Percentiles rank a stretch among this genome's conserved stretches.
phyloP scores from a whole-genome alignment of 2,329 filamentous ascomycete species.

The Aureobasidium sp. region DNA sequence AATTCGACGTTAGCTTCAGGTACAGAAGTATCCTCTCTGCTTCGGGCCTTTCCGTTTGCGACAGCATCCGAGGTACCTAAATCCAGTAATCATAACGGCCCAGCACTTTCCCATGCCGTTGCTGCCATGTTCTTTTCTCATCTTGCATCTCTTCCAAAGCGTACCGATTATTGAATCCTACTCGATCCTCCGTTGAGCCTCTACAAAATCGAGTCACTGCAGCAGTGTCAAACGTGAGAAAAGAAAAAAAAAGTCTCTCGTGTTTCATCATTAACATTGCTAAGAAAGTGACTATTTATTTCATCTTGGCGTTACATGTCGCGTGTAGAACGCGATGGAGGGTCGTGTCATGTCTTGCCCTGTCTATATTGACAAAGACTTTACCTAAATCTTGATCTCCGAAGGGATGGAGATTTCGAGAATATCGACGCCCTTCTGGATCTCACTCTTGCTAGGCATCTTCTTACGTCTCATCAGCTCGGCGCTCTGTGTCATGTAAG shows the following conservation, averaged over 20 bases:
- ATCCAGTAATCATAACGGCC: background rate
- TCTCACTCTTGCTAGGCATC: slow-evolving; percentile 74
- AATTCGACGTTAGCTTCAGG: background rate
- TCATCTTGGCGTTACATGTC: slow-evolving; percentile 10
- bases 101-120: slow-evolving; percentile 3
- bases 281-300: slow-evolving; percentile 2
- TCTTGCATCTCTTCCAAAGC: background rate
- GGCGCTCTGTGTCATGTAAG: slow-evolving; percentile 70
- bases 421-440: slow-evolving; percentile 52
- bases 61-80: slow-evolving; percentile 1
- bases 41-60: background rate
- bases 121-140: background rate
- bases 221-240: background rate
- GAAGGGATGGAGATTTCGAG: slow-evolving; percentile 36
- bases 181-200: background rate
- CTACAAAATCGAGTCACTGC: background rate
- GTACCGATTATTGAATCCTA: slow-evolving; percentile 3
- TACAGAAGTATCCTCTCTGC: background rate
- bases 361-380: background rate
- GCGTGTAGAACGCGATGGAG: background rate
- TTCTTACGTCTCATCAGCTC: slow-evolving; percentile 75
- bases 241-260: background rate
- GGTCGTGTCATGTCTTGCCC: background rate
- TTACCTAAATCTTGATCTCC: slow-evolving; percentile 36
- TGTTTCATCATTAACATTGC: slow-evolving; percentile 8